phyloP scores from a whole-genome alignment of 805 yeast genomes.

The Myxozyma neglecta region DNA sequence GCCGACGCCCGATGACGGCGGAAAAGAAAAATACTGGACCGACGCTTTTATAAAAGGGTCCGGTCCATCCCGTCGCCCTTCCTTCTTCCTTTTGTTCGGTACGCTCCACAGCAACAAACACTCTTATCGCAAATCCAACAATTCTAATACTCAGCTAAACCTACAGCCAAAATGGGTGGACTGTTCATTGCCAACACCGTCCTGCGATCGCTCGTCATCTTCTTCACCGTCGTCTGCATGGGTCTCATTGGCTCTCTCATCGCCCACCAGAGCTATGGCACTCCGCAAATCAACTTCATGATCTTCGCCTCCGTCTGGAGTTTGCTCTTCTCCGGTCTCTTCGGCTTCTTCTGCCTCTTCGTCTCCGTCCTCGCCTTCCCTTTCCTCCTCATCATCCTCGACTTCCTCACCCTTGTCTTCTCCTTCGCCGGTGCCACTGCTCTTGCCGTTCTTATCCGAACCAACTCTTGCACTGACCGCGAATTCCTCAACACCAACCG shows the following conservation, averaged over 20 bases:
- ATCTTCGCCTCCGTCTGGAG: constrained; percentile 89
- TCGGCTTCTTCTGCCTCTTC: constrained; percentile 76
- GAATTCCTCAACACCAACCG: constrained; percentile 63
- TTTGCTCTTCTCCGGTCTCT: constrained; percentile 72
- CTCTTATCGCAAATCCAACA: too few species aligned
- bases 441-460: constrained; percentile 83
- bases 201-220: constrained; percentile 72
- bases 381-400: constrained; percentile 66
- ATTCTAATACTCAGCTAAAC: too few species aligned
- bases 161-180: constrained; percentile 19
- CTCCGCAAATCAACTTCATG: constrained; percentile 83
- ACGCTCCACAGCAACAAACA: neutral
- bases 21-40: too few species aligned
- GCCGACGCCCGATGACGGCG: neutral
- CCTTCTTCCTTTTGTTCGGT: neutral
- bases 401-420: constrained; percentile 86
- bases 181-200: constrained; percentile 37
- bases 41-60: neutral
- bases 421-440: constrained; percentile 94
- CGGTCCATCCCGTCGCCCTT: neutral
- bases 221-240: constrained; percentile 71
- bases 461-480: constrained; percentile 79
- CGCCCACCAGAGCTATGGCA: constrained; percentile 62
- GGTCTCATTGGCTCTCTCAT: constrained; percentile 86
- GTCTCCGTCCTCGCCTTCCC: constrained; percentile 86